These are phyloP conservation scores for Colletotrichum godetiae DNA, from an alignment of 2,329 filamentous ascomycete genomes.

Conservation along the genomic window DNA sequence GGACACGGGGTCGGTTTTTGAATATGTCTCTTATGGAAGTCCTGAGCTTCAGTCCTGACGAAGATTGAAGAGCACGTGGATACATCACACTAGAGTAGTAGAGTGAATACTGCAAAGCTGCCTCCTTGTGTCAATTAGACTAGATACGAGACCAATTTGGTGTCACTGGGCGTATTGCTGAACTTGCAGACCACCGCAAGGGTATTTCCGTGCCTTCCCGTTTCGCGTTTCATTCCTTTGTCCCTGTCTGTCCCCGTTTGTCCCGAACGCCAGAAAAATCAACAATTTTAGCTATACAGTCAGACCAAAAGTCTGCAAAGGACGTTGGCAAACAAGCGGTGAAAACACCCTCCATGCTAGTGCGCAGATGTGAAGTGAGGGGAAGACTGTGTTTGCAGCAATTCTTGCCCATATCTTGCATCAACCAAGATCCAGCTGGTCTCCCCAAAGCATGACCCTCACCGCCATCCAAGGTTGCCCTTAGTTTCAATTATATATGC, in stretches of 20 bases:
- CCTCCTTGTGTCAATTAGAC: background rate
- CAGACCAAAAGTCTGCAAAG: background rate
- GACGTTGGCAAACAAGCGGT: background rate
- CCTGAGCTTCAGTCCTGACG: too few relatives aligned
- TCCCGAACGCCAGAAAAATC: constrained; percentile 16
- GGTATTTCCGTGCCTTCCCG: constrained; percentile 33
- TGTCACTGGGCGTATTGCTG: constrained; percentile 16
- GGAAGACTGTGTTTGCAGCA: background rate
- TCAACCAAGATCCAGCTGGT: background rate
- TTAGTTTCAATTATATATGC: background rate
- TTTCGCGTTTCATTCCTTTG: background rate
- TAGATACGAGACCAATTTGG: constrained; percentile 5
- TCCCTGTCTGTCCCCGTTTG: background rate
- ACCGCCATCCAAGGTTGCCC: background rate
- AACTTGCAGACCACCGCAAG: constrained; percentile 9
- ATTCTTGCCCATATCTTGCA: background rate
- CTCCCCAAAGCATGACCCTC: background rate
- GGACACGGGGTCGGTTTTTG: background rate
- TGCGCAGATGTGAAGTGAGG: background rate
- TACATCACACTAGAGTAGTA: background rate
- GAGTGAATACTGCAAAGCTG: background rate
- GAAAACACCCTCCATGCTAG: background rate
- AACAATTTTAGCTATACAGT: constrained; percentile 4
- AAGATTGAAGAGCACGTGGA: background rate
- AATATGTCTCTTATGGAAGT: background rate